phyloP scores from a whole-genome alignment of 208 protist genomes.

The Trypanosoma mega region DNA sequence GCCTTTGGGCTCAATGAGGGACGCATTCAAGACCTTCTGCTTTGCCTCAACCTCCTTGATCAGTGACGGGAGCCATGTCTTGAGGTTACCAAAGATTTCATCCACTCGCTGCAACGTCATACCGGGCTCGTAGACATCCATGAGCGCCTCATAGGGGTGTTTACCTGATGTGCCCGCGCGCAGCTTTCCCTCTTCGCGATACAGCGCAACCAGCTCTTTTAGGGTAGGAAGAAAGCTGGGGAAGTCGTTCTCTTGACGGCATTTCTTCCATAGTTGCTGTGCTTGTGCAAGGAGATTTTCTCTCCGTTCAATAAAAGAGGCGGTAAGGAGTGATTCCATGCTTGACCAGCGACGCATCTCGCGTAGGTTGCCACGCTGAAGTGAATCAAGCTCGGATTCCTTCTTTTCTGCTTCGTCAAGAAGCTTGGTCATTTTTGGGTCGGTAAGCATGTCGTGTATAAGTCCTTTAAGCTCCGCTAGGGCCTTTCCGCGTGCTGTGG shows the following conservation, averaged over 20 bases:
- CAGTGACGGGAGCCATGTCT: slow-evolving; percentile 75
- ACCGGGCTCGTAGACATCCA: slow-evolving; percentile 84
- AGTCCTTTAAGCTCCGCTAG: slow-evolving; percentile 46
- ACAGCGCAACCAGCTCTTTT: slow-evolving; percentile 71
- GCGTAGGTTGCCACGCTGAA: slow-evolving; percentile 67
- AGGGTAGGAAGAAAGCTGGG: slow-evolving; percentile 60
- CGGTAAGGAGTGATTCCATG: slow-evolving; percentile 43
- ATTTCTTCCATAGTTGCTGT: slow-evolving; percentile 62
- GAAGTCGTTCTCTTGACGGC: slow-evolving; percentile 71
- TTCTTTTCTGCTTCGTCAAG: slow-evolving; percentile 39
- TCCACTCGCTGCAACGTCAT: slow-evolving; percentile 61
- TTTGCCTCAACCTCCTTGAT: slow-evolving; percentile 69
- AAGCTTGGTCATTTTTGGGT: slow-evolving; percentile 34
- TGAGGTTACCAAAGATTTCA: slow-evolving; percentile 68
- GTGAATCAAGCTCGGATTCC: slow-evolving; percentile 30
- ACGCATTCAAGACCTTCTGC: slow-evolving; percentile 32
- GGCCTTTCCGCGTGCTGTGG: slow-evolving; percentile 57
- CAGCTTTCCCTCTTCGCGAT: slow-evolving; percentile 60
- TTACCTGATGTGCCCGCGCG: slow-evolving; percentile 42
- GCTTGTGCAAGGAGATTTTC: slow-evolving; percentile 49
- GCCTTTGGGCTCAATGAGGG: slow-evolving; percentile 30
- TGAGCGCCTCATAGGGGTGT: slow-evolving; percentile 69
- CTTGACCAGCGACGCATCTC: slow-evolving; percentile 56
- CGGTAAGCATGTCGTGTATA: slow-evolving; percentile 51
- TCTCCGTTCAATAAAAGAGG: slow-evolving; percentile 58